Evolutionary conservation across 2,329 filamentous ascomycete species (phyloP), one percentile per base, ranked within the genome.

Genomic region (Balansia obtecta): DNA sequence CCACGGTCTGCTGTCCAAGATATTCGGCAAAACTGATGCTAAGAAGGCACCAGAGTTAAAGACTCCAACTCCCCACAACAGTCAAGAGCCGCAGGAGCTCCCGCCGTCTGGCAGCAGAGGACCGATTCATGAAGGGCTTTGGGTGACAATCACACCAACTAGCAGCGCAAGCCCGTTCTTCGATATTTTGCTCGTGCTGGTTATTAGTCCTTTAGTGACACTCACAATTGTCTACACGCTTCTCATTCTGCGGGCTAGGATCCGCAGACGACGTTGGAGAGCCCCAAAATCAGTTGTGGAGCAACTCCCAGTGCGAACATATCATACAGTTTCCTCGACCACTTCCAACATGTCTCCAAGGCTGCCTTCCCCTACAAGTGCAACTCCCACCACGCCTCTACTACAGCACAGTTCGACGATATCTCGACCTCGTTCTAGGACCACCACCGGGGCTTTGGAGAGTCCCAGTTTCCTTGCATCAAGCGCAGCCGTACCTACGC

Each of bases 271-370:
- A 55, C 80, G 91, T 58, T 98, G 93, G 91, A 82, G 93, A 60
- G 93, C 93, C n/a, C 93, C 93, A 5, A 98, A 98, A 67, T 95
- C 88, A 1, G 83, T 98, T 0, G 90, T 98, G 16, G 90, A 96
- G 58, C 83, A 86, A 52, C 76, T 98, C n/a, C 93, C 93, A 2
- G 89, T 98, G 13, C 83, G 91, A 52, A 97, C 90, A 0, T 98
- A 96, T 62, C 90, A 95, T 60, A 95, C 90, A 0, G 86, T 95
- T 37, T 71, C 79, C 2, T 72, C 76, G 11, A 76, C 51, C 5
- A 37, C 80, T 1, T 79, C 82, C 1, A 62, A 55, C 47, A 65
- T 79, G 65, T 68, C 78, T 60, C 58, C 79, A 53, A 61, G 83
- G 47, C 63, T 82, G 2, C 73, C 85, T 4, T 86, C 82, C 18